These are phyloP conservation scores for Mycena kentingensis DNA, from an alignment of 768 basidiomycete species.

Conservation along the genomic window DNA sequence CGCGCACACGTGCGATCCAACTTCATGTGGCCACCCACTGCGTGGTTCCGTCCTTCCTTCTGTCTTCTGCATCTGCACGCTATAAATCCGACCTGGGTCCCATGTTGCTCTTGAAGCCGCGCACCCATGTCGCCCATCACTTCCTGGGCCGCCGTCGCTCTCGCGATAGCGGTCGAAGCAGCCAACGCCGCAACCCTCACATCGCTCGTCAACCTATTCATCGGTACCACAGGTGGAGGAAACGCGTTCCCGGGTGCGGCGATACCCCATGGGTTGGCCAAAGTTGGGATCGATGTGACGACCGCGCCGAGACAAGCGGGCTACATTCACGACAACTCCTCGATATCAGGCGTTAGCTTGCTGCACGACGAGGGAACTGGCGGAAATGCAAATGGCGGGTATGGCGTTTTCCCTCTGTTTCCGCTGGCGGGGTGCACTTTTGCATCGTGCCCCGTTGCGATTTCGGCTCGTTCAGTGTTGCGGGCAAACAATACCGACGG, in stretches of 20 bases:
- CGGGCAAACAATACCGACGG: slow-evolving; percentile 49
- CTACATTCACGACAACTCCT: slow-evolving; percentile 48
- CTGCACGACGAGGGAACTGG: slow-evolving; percentile 60
- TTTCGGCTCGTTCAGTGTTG: slow-evolving; percentile 41
- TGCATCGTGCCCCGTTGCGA: slow-evolving; percentile 43
- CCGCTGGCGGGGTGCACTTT: slow-evolving; percentile 46
- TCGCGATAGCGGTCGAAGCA: no score
- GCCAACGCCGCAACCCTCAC: slow-evolving; percentile 38
- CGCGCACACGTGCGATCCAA: no score
- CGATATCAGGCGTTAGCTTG: slow-evolving; percentile 48
- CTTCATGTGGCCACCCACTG: no score
- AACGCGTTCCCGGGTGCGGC: slow-evolving; percentile 56
- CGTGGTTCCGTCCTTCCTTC: no score
- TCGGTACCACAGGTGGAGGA: slow-evolving; percentile 51
- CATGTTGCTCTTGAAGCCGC: no score
- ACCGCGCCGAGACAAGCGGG: not conserved
- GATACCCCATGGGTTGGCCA: slow-evolving; percentile 55
- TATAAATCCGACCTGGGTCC: no score
- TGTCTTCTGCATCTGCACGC: no score
- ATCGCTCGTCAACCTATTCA: slow-evolving; percentile 53
- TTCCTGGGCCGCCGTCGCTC: no score
- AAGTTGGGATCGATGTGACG: slow-evolving; percentile 55
- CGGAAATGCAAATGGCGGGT: slow-evolving; percentile 52
- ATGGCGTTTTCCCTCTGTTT: slow-evolving; percentile 54
- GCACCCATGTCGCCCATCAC: no score